Conservation (phyloP, 1,139 yeast genomes). For the Pichia sp. region DNA sequence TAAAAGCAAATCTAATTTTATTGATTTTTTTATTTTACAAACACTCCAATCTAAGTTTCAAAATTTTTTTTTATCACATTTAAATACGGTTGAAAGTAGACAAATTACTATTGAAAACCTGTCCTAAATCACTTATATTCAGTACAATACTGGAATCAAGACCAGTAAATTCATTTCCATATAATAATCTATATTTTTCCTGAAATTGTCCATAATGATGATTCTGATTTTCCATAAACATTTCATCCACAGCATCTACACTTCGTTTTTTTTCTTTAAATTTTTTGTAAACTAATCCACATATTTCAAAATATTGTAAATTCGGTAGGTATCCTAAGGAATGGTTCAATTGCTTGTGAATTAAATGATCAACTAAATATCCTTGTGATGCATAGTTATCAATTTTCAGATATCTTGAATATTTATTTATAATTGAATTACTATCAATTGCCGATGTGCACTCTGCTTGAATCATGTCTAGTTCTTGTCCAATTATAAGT, state of each 20-base stretch:
- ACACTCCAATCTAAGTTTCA: neutral
- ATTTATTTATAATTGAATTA: conserved; percentile 7
- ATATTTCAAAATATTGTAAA: conserved; percentile 25
- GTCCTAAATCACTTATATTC: conserved; percentile 25
- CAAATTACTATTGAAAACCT: conserved; percentile 18
- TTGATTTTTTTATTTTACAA: neutral
- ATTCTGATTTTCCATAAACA: no score
- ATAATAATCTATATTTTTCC: conserved; percentile 18
- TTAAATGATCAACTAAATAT: conserved; percentile 27
- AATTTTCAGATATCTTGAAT: conserved; percentile 9
- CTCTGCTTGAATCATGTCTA: conserved; percentile 19
- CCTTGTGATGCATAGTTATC: conserved; percentile 15
- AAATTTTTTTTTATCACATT: neutral
- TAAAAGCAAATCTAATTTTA: neutral
- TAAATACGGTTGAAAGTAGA: neutral
- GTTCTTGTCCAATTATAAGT: conserved; percentile 27
- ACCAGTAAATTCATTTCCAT: conserved; percentile 21
- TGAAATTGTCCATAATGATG: no score
- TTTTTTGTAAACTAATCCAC: conserved; percentile 26
- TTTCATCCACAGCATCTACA: neutral
- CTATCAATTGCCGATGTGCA: conserved; percentile 3
- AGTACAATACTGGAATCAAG: conserved; percentile 18
- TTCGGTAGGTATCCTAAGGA: conserved; percentile 18
- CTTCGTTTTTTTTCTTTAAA: neutral
- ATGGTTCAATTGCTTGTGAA: conserved; percentile 21